A percentile compares a stretch with the other conserved stretches of the same genome.
Conservation (phyloP, 2,329 filamentous ascomycete genomes). For the Pseudogymnoascus sp. region DNA sequence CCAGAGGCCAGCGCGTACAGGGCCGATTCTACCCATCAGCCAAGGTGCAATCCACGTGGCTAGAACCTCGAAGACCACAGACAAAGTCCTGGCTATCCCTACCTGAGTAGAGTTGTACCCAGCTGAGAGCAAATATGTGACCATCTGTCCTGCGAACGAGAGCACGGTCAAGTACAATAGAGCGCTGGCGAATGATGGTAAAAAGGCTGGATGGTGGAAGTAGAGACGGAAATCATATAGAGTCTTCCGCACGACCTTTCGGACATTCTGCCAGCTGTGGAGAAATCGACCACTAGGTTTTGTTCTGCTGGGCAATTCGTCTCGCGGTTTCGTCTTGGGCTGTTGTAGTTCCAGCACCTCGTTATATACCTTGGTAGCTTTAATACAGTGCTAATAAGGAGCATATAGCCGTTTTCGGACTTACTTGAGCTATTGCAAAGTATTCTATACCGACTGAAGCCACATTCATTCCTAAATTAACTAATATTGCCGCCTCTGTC, state of each 20-base stretch:
- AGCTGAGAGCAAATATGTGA: slow-evolving; percentile 51
- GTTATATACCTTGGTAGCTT: slow-evolving; percentile 20
- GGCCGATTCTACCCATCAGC: slow-evolving; percentile 46
- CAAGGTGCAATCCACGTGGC: slow-evolving; percentile 53
- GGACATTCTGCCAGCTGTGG: neutral
- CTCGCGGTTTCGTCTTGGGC: neutral
- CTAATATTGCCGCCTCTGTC: slow-evolving; percentile 39
- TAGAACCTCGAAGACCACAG: slow-evolving; percentile 47
- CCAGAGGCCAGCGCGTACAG: slow-evolving; percentile 62
- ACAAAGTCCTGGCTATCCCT: slow-evolving; percentile 43
- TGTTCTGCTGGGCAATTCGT: neutral
- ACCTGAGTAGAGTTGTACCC: slow-evolving; percentile 45
- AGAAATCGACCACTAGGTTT: neutral
- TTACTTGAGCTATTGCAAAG: slow-evolving; percentile 11
- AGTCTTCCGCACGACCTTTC: neutral
- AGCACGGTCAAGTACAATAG: slow-evolving; percentile 56
- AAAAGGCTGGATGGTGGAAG: slow-evolving; percentile 44
- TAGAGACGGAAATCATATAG: slow-evolving; percentile 30
- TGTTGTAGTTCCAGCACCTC: slow-evolving; percentile 17
- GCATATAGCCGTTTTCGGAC: neutral
- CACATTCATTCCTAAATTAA: slow-evolving; percentile 42
- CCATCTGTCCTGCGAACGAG: slow-evolving; percentile 53
- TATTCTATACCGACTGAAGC: slow-evolving; percentile 33
- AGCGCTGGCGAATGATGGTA: slow-evolving; percentile 51
- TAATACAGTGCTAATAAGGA: neutral